A percentile compares a stretch with the other conserved stretches of the same genome.
These are phyloP conservation scores for Parathielavia hyrcaniae DNA, from an alignment of 495 filamentous ascomycete species.

Conservation along the genomic window DNA sequence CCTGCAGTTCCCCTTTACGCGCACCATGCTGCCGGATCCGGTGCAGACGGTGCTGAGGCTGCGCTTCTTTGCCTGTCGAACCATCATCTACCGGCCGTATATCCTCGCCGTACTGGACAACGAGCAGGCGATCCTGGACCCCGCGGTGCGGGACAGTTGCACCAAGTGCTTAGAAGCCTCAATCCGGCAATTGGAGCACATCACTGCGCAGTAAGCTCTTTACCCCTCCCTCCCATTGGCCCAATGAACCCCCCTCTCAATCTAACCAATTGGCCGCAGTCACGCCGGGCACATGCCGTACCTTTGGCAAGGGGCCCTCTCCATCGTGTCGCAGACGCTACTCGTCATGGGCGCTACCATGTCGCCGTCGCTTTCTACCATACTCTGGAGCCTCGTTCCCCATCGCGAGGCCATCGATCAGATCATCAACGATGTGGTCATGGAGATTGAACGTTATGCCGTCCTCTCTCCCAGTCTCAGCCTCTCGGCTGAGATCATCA, in stretches of 20 bases:
- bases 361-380: conserved; percentile 62
- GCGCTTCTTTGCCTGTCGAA: conserved; percentile 76
- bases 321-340: conserved; percentile 72
- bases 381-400: conserved; percentile 55
- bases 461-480: conserved; percentile 69
- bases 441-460: conserved; percentile 65
- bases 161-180: conserved; percentile 76
- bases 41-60: conserved; percentile 73
- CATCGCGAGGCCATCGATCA: conserved; percentile 57
- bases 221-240: conserved; percentile 20
- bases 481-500: conserved; percentile 67
- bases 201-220: conserved; percentile 61
- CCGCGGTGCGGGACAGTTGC: conserved; percentile 66
- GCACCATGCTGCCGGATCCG: conserved; percentile 57
- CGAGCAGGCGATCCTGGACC: conserved; percentile 62
- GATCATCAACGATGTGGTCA: conserved; percentile 67
- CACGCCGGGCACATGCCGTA: conserved; percentile 83
- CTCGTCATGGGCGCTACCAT: conserved; percentile 79
- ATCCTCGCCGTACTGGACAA: conserved; percentile 74
- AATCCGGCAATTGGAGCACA: conserved; percentile 71
- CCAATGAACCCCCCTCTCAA: conserved; percentile 21
- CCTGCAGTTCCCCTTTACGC: conserved; percentile 67
- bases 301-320: conserved; percentile 76
- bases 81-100: conserved; percentile 79
- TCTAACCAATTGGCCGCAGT: conserved; percentile 48